A percentile compares a stretch with the other conserved stretches of the same genome.
These are phyloP conservation scores for Diophrys sp. DNA, from an alignment of 73 alveolate species.

Conservation along the genomic window DNA sequence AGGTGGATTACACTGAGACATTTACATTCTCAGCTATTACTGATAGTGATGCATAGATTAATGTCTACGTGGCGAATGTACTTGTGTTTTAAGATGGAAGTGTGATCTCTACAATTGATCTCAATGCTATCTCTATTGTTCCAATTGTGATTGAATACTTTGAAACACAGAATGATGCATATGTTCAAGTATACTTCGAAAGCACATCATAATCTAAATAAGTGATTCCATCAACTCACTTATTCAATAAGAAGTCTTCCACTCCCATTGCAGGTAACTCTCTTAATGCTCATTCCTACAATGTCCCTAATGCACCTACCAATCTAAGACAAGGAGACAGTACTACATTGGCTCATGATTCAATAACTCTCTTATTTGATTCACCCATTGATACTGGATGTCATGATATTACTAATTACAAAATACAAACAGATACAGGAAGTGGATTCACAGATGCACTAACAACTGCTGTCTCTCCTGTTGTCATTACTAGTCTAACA, in stretches of 20 bases:
- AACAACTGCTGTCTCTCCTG: conserved; percentile 18
- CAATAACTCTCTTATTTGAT: conserved; percentile 50
- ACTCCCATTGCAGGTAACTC: conserved; percentile 34
- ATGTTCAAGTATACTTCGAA: conserved; percentile 48
- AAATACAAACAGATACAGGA: conserved; percentile 34
- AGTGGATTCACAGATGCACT: conserved; percentile 20
- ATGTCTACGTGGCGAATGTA: conserved; percentile 56
- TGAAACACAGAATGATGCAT: conserved; percentile 59
- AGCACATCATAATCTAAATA: conserved; percentile 41
- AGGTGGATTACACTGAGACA: conserved; percentile 64
- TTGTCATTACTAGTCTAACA: conserved; percentile 31
- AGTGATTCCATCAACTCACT: conserved; percentile 57
- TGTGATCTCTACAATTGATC: conserved; percentile 22
- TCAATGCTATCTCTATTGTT: conserved; percentile 32
- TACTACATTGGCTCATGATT: conserved; percentile 16
- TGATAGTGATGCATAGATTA: conserved; percentile 71
- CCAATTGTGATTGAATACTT: conserved; percentile 60
- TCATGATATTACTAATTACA: conserved; percentile 43
- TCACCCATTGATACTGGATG: conserved; percentile 76
- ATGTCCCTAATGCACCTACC: conserved; percentile 29
- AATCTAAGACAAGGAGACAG: conserved; percentile 23
- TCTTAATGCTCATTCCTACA: conserved; percentile 4
- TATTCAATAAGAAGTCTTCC: conserved; percentile 24
- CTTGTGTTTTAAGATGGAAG: conserved; percentile 61
- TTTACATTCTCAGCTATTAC: conserved; percentile 72